Evolutionary conservation across 225 moss, liverwort and hornwort genomes (phyloP), one percentile per base, ranked within the genome.

Genomic region (Bryum argenteum): DNA sequence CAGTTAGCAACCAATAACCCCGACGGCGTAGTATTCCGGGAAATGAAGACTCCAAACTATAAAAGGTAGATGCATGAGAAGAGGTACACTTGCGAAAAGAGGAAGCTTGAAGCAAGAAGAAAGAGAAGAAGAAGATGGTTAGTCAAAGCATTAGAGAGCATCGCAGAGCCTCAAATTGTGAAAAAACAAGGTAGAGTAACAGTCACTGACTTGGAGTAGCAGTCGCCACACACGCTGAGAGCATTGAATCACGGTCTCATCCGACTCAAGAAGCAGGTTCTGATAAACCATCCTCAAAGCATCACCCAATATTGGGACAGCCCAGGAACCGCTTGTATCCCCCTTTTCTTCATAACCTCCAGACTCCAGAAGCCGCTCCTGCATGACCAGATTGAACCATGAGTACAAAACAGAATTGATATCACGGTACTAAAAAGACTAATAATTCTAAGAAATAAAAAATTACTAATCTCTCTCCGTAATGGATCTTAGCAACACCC

Each of bases 331-430:
- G 40, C 81, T 82, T 58, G 64, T 78, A 52, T 79, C 77, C 23
- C 70, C 64, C 42, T 70, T 76, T 21, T 73, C 82, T 54, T 77
- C 85, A 61, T 84, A 82, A 81, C 71, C 87, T 73, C 90, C 92
- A n/a, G 92, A 87, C 75, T 88, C 87, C 67, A 95, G 72, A 62
- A 95, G 92, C 54, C 94, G 82, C 71, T 95, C 92, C 94, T 95
- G 84, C 61, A 69, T 52, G 19, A 73, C 50, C 68, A 48, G 43
- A 47, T 53, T 52, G 23, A 72, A 19, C 41, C 33, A 33, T 33
- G 33, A 33, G 33, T 33, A 33, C 7, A 6, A 33, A 33, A 33
- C 72, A 22, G 28, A 44, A 52, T 23, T 16, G 8, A 33, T 28
- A 53, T 57, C 64, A 64, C 20, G 57, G 15, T 15, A 18, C 19